Evolutionary conservation across 352 stramenopile genomes (phyloP), one percentile per base, ranked within the genome.

Genomic region (Phytophthora ramorum): DNA sequence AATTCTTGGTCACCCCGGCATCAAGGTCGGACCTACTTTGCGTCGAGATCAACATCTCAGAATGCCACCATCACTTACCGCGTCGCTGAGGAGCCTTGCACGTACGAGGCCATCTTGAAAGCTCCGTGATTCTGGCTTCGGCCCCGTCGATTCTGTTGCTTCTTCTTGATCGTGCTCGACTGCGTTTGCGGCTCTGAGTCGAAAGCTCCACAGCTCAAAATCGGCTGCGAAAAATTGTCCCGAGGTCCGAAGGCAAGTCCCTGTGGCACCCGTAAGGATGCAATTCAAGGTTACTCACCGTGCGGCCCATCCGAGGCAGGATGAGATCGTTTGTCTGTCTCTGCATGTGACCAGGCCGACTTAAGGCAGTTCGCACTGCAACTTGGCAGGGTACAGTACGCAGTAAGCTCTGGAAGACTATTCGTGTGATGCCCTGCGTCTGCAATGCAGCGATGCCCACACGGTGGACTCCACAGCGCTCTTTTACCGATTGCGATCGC

Each of bases 311-410:
- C 59, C 49, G 26, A 34, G 34, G 47, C 41, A 44, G 32, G 49
- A 66, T 52, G 58, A 28, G 49, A 41, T 52, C n/a, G 28, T 37
- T 37, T 9, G 37, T 26, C 53, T 67, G 59, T 67, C 59, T 67
- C 50, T 45, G 38, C 59, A 67, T 67, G 59, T 62, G 59, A 67
- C 59, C 59, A 67, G 59, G 51, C 59, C 34, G 35, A 26, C 22
- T 58, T 47, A 35, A 58, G 35, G 34, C 20, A 57, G 50, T 20
- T 38, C 47, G 19, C 30, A 54, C 43, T 61, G 49, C 59, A 67
- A 54, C 30, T 49, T 60, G 49, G n/a, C n/a, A 55, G 37, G 28
- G 49, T 57, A 45, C 35, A 41, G 34, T 40, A 44, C 37, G 16
- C 37, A 10, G 13, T 19, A 20, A 2, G 35, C 37, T 51, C 57